These are phyloP conservation scores for Trametes cingulata DNA, from an alignment of 768 basidiomycete species.

Conservation along the genomic window DNA sequence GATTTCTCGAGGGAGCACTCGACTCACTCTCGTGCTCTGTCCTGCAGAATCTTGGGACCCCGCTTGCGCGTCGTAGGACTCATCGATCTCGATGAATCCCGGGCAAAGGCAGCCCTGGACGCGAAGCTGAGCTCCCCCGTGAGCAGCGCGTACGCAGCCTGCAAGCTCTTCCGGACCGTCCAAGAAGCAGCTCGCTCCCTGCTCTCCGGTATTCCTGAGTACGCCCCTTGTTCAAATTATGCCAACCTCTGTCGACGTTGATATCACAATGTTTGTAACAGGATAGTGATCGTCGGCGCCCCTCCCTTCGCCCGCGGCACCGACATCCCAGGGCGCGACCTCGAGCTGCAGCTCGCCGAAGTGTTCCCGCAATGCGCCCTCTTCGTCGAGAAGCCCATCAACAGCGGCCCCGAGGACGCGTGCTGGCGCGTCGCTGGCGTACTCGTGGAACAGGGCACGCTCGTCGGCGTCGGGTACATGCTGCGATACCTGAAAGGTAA, in stretches of 20 bases:
- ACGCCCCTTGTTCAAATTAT: neutral
- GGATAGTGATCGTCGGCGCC: constrained; percentile 43
- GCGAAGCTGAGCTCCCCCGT: constrained; percentile 44
- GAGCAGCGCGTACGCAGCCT: constrained; percentile 37
- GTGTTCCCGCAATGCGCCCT: constrained; percentile 44
- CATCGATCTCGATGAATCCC: constrained; percentile 43
- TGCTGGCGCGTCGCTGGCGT: constrained; percentile 23
- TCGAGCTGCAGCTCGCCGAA: constrained; percentile 44
- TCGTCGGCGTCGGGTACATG: constrained; percentile 38
- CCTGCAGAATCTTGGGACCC: constrained; percentile 42
- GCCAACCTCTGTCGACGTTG: neutral
- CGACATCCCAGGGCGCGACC: constrained; percentile 39
- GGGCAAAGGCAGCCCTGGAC: constrained; percentile 40
- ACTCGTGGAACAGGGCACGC: constrained; percentile 1
- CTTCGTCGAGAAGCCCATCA: constrained; percentile 50
- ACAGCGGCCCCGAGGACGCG: constrained; percentile 29
- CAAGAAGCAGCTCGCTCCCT: constrained; percentile 7
- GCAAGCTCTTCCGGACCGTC: constrained; percentile 13
- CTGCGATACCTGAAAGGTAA: constrained; percentile 42
- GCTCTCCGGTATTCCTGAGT: constrained; percentile 10
- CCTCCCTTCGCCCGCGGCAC: constrained; percentile 46
- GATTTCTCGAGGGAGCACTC: too few relatives aligned
- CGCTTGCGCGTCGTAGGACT: constrained; percentile 49
- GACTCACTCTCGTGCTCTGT: neutral
- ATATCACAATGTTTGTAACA: constrained; percentile 11